These are phyloP conservation scores for Scheffersomyces parashehatae DNA, from an alignment of 1,139 yeast genomes.

Conservation along the genomic window DNA sequence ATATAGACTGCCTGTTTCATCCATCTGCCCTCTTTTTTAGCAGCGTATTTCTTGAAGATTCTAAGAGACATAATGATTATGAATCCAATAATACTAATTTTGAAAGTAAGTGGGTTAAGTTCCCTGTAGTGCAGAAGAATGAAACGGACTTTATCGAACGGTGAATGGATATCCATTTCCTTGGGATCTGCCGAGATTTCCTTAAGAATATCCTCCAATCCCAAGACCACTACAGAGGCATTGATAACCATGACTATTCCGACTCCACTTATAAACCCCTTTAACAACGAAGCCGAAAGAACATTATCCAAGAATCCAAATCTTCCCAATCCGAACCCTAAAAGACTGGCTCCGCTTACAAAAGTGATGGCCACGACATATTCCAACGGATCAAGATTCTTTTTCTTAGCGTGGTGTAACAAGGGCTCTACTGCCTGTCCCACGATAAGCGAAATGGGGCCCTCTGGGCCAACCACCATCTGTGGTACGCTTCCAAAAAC, in stretches of 20 bases:
- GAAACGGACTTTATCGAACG: slow-evolving; percentile 68
- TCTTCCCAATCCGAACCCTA: slow-evolving; percentile 78
- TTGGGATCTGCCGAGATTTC: slow-evolving; percentile 33
- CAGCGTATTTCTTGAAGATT: slow-evolving; percentile 38
- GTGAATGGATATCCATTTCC: slow-evolving; percentile 67
- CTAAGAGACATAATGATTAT: slow-evolving; percentile 41
- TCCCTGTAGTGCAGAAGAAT: slow-evolving; percentile 41
- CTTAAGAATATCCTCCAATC: slow-evolving; percentile 48
- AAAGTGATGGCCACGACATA: slow-evolving; percentile 74
- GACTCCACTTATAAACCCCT: slow-evolving; percentile 93
- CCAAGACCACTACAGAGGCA: slow-evolving; percentile 71
- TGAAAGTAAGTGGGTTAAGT: slow-evolving; percentile 52
- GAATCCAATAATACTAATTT: slow-evolving; percentile 54
- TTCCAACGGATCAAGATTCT: slow-evolving; percentile 56
- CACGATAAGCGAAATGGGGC: slow-evolving; percentile 85
- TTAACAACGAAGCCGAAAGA: slow-evolving; percentile 73
- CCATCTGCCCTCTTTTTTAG: slow-evolving; percentile 13
- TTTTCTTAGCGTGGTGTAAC: slow-evolving; percentile 49
- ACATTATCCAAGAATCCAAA: slow-evolving; percentile 90
- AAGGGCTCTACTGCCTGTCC: slow-evolving; percentile 87
- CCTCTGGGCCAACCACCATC: slow-evolving; percentile 97
- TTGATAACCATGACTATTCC: slow-evolving; percentile 87
- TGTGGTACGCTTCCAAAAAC: slow-evolving; percentile 91
- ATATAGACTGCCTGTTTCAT: slow-evolving; percentile 48
- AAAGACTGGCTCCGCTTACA: slow-evolving; percentile 71